These are phyloP conservation scores for Moesziomyces antarcticus DNA, from an alignment of 1,284 basidiomycete genomes.

Conservation along the genomic window DNA sequence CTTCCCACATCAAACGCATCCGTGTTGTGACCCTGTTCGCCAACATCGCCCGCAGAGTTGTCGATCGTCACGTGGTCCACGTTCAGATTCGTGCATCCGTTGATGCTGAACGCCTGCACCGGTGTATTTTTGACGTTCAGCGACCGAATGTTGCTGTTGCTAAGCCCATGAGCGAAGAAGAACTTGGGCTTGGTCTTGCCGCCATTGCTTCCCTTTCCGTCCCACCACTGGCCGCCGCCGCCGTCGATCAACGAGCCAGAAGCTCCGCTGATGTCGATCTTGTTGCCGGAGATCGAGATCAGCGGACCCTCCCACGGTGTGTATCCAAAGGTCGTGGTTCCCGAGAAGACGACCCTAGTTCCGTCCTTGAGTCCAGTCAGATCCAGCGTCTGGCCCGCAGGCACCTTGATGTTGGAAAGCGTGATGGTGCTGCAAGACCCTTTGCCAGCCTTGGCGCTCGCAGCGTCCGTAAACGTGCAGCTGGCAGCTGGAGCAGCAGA, in stretches of 20 bases:
- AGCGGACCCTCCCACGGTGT: conserved; percentile 35
- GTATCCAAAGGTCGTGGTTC: conserved; percentile 42
- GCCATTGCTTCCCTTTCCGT: conserved; percentile 30
- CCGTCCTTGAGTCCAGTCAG: conserved; percentile 18
- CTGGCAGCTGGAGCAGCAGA: background rate
- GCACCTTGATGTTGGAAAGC: conserved; percentile 34
- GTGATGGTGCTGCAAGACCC: conserved; percentile 29
- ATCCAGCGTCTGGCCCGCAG: conserved; percentile 35
- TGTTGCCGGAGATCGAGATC: conserved; percentile 15
- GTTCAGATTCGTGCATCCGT: conserved; percentile 10
- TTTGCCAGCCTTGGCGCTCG: conserved; percentile 17
- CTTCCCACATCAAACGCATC: conserved; percentile 40
- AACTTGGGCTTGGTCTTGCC: conserved; percentile 44
- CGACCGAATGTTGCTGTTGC: conserved; percentile 14
- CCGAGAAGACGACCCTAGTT: conserved; percentile 26
- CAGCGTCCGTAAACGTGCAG: conserved; percentile 29
- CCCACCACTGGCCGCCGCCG: conserved; percentile 34
- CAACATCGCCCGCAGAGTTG: conserved; percentile 17
- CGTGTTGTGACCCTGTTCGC: conserved; percentile 31
- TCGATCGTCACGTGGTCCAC: conserved; percentile 28
- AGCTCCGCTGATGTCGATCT: conserved; percentile 18
- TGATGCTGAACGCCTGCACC: conserved; percentile 40
- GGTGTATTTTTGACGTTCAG: conserved; percentile 42
- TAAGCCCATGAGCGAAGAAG: conserved; percentile 18
- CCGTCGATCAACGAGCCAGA: conserved; percentile 13